Evolutionary conservation across 2,329 filamentous ascomycete genomes (phyloP).

Genomic region (Colletotrichum sansevieriae): DNA sequence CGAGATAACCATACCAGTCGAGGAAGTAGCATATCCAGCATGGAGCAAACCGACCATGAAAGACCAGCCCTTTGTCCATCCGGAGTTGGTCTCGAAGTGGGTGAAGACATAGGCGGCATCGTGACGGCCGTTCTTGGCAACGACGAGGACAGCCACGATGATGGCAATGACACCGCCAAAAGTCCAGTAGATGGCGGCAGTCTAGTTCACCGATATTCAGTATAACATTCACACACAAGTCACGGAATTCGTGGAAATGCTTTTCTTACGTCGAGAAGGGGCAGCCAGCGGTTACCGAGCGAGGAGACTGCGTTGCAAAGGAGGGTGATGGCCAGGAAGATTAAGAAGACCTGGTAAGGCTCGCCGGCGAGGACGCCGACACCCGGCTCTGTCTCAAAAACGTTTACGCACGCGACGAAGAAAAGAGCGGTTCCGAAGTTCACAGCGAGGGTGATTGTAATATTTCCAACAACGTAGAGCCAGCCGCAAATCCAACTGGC

Average conservation of each 20-base stretch:
- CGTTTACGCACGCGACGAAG: conserved; percentile 67
- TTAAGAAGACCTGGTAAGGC: conserved; percentile 76
- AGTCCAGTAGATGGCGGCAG: conserved; percentile 80
- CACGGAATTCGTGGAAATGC: neutral
- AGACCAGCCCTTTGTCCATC: conserved; percentile 79
- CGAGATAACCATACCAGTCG: conserved; percentile 85
- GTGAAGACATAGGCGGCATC: conserved; percentile 74
- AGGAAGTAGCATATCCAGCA: conserved; percentile 80
- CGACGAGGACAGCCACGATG: conserved; percentile 70
- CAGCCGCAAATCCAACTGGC: conserved; percentile 81
- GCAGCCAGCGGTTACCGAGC: conserved; percentile 76
- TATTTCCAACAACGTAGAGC: conserved; percentile 83
- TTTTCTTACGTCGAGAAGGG: conserved; percentile 74
- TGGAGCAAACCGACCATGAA: conserved; percentile 80
- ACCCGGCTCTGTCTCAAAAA: conserved; percentile 62
- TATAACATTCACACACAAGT: neutral
- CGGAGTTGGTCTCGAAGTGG: conserved; percentile 76
- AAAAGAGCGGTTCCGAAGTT: conserved; percentile 83
- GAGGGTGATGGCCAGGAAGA: conserved; percentile 78
- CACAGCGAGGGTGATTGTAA: conserved; percentile 86
- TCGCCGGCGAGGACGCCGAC: conserved; percentile 60
- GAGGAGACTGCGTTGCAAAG: conserved; percentile 75
- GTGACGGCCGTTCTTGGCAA: conserved; percentile 77
- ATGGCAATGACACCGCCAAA: conserved; percentile 78
- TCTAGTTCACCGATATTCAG: conserved; percentile 57